Evolutionary conservation across 805 yeast species (phyloP).

Genomic region (Debaryomyces tyrocola): DNA sequence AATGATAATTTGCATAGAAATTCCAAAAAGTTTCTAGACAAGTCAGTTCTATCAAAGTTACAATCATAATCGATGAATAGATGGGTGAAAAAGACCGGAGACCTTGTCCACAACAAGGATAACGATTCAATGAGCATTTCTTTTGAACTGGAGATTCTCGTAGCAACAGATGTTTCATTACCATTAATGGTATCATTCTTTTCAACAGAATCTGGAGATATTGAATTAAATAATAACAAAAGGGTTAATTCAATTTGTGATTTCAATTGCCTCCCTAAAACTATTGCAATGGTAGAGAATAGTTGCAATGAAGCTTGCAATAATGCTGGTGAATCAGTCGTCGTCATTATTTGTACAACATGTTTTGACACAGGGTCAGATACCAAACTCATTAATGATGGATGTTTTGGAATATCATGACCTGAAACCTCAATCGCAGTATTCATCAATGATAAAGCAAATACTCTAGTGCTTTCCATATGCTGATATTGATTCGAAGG

Average conservation of each 20-base stretch:
- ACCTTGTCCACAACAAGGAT: conserved; percentile 77
- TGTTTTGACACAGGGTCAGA: conserved; percentile 86
- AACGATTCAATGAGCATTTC: conserved; percentile 84
- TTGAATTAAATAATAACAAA: conserved; percentile 59
- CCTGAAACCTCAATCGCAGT: conserved; percentile 85
- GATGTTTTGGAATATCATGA: conserved; percentile 53
- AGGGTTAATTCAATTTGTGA: conserved; percentile 79
- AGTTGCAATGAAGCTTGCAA: conserved; percentile 75
- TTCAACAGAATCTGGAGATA: conserved; percentile 36
- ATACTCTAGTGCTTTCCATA: conserved; percentile 81
- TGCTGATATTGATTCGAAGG: conserved; percentile 83
- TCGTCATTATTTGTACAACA: conserved; percentile 74
- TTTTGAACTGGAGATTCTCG: conserved; percentile 49
- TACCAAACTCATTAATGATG: conserved; percentile 63
- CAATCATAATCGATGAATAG: conserved; percentile 86
- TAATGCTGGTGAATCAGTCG: conserved; percentile 68
- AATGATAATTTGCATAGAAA: conserved; percentile 74
- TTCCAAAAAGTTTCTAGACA: conserved; percentile 65
- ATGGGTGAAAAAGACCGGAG: conserved; percentile 73
- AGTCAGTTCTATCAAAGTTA: conserved; percentile 80
- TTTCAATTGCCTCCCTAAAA: conserved; percentile 64
- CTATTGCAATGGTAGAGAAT: conserved; percentile 68
- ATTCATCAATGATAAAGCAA: conserved; percentile 74
- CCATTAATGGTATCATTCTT: conserved; percentile 17
- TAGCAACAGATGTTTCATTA: conserved; percentile 14